Percentiles rank a stretch among this genome's conserved stretches.
These are phyloP conservation scores for Cucurbita argyrosperma DNA, from an alignment of 306 rosid species.

Conservation along the genomic window DNA sequence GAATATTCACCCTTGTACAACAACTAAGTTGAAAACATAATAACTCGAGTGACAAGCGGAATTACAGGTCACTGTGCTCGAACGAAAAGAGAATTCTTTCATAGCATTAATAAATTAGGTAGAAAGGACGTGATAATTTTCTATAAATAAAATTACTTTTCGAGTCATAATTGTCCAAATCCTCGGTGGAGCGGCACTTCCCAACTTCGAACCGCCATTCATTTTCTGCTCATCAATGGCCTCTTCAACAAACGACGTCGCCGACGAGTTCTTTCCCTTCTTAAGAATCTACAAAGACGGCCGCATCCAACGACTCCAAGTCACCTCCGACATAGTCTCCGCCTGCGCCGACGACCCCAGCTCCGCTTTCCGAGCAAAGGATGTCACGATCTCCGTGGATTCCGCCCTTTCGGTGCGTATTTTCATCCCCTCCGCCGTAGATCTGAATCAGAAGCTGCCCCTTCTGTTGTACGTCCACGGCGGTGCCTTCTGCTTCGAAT, in stretches of 20 bases:
- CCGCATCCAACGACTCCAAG: not conserved
- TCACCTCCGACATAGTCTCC: not conserved
- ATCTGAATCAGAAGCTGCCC: slow-evolving; percentile 5
- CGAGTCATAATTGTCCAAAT: too few species aligned
- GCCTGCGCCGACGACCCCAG: slow-evolving; percentile 14
- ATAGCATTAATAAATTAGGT: too few species aligned
- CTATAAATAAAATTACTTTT: too few species aligned
- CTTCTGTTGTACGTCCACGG: slow-evolving; percentile 26
- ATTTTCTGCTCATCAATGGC: slow-evolving; percentile 1
- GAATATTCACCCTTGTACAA: too few species aligned
- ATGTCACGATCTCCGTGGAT: slow-evolving; percentile 15
- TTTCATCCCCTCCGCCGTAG: slow-evolving; percentile 11
- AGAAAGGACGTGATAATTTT: too few species aligned
- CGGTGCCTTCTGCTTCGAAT: slow-evolving; percentile 19
- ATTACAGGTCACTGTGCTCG: too few species aligned
- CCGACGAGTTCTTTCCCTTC: slow-evolving; percentile 15
- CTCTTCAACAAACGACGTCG: not conserved
- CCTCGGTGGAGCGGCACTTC: too few species aligned
- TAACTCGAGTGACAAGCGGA: too few species aligned
- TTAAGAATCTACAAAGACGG: slow-evolving; percentile 20
- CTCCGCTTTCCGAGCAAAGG: slow-evolving; percentile 13
- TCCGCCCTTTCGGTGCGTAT: slow-evolving; percentile 20
- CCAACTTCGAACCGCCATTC: not conserved
- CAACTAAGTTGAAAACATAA: too few species aligned
- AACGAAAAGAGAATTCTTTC: too few species aligned